Conservation (phyloP, 2,329 filamentous ascomycete species). For the Paraphoma sp. region DNA sequence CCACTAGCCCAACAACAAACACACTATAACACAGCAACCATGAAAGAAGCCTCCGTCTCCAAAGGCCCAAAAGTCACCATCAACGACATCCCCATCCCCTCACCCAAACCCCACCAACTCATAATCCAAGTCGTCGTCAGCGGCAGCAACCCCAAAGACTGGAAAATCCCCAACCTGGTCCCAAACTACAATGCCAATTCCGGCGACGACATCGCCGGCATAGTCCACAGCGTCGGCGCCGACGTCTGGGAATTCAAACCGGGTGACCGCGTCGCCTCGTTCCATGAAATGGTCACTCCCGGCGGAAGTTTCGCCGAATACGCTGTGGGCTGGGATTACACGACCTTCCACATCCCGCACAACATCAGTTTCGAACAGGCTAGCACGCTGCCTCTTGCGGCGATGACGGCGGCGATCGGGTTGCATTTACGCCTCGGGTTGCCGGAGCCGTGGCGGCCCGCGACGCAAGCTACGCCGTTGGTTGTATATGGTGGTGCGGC, state of each 20-base stretch:
- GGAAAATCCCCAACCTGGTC: constrained; percentile 37
- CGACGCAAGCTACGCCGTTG: constrained; percentile 29
- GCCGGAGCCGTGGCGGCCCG: constrained; percentile 48
- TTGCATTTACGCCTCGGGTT: constrained; percentile 52
- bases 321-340: constrained; percentile 61
- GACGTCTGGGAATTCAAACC: constrained; percentile 64
- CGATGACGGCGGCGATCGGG: constrained; percentile 56
- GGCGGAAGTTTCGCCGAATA: constrained; percentile 68
- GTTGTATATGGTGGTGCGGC: constrained; percentile 52
- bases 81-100: constrained; percentile 42
- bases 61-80: constrained; percentile 45
- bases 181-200: constrained; percentile 47
- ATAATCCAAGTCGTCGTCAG: constrained; percentile 49
- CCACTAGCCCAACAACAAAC: background rate
- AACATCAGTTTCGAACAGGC: constrained; percentile 59
- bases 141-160: constrained; percentile 58
- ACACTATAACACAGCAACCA: constrained; percentile 16
- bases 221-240: constrained; percentile 61
- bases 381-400: constrained; percentile 54
- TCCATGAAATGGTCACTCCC: constrained; percentile 60
- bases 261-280: constrained; percentile 64
- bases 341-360: constrained; percentile 63
- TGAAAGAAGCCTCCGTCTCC: constrained; percentile 52
- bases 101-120: constrained; percentile 42
- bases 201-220: constrained; percentile 64